A percentile compares a stretch with the other conserved stretches of the same genome.
Evolutionary conservation across 1,139 yeast species (phyloP).

Genomic region (Saccharomycopsis hybrid): DNA sequence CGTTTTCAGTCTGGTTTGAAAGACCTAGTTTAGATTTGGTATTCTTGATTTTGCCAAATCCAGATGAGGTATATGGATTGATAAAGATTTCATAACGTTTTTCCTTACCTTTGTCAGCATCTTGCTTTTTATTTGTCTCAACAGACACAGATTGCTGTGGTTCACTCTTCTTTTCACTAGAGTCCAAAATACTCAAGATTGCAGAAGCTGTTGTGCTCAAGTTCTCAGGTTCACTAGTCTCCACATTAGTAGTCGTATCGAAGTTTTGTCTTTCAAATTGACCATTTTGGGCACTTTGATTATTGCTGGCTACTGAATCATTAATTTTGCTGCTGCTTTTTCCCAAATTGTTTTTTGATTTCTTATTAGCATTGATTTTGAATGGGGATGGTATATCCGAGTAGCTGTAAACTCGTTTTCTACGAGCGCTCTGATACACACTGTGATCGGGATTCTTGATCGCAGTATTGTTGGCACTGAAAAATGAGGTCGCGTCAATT

Average conservation of each 20-base stretch:
- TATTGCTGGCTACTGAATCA: slow-evolving; percentile 4
- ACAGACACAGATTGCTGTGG: background rate
- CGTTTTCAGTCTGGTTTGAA: too few species aligned
- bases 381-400: slow-evolving; percentile 15
- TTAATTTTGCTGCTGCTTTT: background rate
- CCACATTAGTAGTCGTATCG: slow-evolving; percentile 6
- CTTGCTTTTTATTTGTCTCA: too few species aligned
- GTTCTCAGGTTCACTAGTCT: background rate
- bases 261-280: too few species aligned
- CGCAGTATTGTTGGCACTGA: slow-evolving; percentile 1
- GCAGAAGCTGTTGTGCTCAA: slow-evolving; percentile 17
- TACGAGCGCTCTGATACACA: background rate
- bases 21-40: too few species aligned
- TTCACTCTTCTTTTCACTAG: background rate
- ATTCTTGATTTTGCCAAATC: slow-evolving; percentile 9
- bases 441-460: background rate
- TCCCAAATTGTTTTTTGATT: background rate
- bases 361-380: slow-evolving; percentile 6
- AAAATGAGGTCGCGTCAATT: too few species aligned
- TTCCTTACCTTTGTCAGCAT: slow-evolving; percentile 1
- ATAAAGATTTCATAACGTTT: slow-evolving; percentile 13
- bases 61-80: slow-evolving; percentile 15
- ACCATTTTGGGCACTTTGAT: background rate
- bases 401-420: slow-evolving; percentile 9
- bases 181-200: slow-evolving; percentile 13